A percentile compares a stretch with the other conserved stretches of the same genome.
phyloP scores from a whole-genome alignment of 148 eudicot genomes.

The Silene latifolia region DNA sequence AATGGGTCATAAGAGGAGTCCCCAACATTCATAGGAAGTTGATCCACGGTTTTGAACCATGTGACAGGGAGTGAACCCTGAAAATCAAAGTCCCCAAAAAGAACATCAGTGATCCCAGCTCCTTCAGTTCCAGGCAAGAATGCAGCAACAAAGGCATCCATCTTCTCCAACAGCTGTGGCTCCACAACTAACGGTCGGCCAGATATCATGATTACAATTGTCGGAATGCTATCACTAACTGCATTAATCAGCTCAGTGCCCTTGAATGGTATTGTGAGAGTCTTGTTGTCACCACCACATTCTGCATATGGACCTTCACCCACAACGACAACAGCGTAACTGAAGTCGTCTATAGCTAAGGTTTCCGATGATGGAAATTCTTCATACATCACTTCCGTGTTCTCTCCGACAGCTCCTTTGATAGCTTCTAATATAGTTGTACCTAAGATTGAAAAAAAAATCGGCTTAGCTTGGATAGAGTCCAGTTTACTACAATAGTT shows the following conservation, averaged over 20 bases:
- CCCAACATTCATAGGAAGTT: slow-evolving; percentile 53
- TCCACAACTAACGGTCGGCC: slow-evolving; percentile 76
- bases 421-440: slow-evolving; percentile 80
- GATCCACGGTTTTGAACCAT: slow-evolving; percentile 77
- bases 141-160: slow-evolving; percentile 77
- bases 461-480: too few species aligned
- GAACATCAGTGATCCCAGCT: slow-evolving; percentile 72
- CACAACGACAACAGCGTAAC: slow-evolving; percentile 66
- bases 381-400: slow-evolving; percentile 61
- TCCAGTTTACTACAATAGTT: too few species aligned
- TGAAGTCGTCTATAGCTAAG: slow-evolving; percentile 47
- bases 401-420: slow-evolving; percentile 47
- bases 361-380: slow-evolving; percentile 62
- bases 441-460: slow-evolving; percentile 34
- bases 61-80: slow-evolving; percentile 71
- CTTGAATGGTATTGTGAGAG: slow-evolving; percentile 62
- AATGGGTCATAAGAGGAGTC: slow-evolving; percentile 53
- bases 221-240: slow-evolving; percentile 60
- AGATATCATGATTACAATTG: slow-evolving; percentile 63
- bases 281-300: slow-evolving; percentile 59
- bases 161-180: slow-evolving; percentile 55
- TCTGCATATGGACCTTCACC: slow-evolving; percentile 94
- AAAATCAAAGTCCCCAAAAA: slow-evolving; percentile 75
- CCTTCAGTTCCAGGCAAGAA: slow-evolving; percentile 96
- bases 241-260: slow-evolving; percentile 50